A percentile compares a stretch with the other conserved stretches of the same genome.
These are phyloP conservation scores for Trypanosoma mega DNA, from an alignment of 208 protist genomes.

Conservation along the genomic window DNA sequence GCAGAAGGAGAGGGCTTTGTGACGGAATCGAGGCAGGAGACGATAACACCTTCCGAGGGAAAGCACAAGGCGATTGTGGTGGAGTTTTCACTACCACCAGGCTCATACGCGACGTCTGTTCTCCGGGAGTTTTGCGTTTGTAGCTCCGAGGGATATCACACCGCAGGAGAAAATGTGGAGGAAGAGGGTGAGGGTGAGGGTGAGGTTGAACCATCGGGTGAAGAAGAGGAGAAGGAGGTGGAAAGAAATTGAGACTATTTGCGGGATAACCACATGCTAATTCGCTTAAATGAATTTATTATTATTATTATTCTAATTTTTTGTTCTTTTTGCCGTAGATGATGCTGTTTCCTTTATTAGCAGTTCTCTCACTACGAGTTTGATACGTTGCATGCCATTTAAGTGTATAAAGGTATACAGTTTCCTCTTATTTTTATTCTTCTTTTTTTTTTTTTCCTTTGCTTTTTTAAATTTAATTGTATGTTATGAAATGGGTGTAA, in stretches of 20 bases:
- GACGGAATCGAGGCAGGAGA: too few relatives aligned
- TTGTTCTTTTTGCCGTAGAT: neutral
- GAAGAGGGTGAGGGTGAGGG: neutral
- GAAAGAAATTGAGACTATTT: too few relatives aligned
- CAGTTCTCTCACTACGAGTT: too few relatives aligned
- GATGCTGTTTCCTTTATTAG: neutral
- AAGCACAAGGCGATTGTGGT: slow-evolving; percentile 38
- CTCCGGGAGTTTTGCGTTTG: slow-evolving; percentile 73
- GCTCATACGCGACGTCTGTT: slow-evolving; percentile 85
- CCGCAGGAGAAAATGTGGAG: neutral
- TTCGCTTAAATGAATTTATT: too few relatives aligned
- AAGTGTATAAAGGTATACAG: too few relatives aligned
- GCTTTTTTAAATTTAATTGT: slow-evolving; percentile 5
- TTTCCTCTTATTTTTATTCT: too few relatives aligned
- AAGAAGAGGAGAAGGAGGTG: too few relatives aligned
- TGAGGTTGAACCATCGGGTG: neutral
- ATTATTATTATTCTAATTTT: too few relatives aligned
- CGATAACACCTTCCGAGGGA: too few relatives aligned
- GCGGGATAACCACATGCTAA: too few relatives aligned
- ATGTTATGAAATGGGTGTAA: neutral
- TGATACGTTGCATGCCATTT: too few relatives aligned
- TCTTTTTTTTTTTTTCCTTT: slow-evolving; percentile 25
- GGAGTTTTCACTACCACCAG: slow-evolving; percentile 77
- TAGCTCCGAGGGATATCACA: slow-evolving; percentile 42
- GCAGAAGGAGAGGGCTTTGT: too few relatives aligned